Evolutionary conservation across 345 rosid genomes (phyloP), one percentile per base, ranked within the genome.

Genomic region (Eucalyptus globulus): DNA sequence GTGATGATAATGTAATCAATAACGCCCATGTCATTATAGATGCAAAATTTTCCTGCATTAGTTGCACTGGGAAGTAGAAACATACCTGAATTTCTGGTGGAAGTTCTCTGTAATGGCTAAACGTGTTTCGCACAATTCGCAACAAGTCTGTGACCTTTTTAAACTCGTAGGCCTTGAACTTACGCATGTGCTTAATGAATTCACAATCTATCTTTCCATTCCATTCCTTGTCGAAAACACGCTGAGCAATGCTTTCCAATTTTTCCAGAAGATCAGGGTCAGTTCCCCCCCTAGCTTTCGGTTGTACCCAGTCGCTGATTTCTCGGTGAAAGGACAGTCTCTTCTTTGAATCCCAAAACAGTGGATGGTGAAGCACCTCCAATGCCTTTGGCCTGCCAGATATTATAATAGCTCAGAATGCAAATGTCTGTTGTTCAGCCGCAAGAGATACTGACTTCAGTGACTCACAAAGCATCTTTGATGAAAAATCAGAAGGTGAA

Each of bases 51-150:
- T 76, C 47, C 83, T 76, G 47, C 83, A 76, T 40, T 21, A 40
- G 83, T 76, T 37, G 83, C 45, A 40, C 83, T 40, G 45, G 47
- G 15, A 76, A 76, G 83, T 76, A 76, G 83, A 76, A 21, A 21
- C 83, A 76, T 21, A 76, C 99, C 99, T 97, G 96, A 80, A 98
- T 94, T 88, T 94, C 95, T 89, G 89, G 89, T 60, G 99, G 97
- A 90, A 98, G 97, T 91, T 98, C 99, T 89, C 98, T 90, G 90
- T 95, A 95, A 90, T 98, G 99, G 92, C 95, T 96, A 89, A 95
- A 90, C 89, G 96, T 97, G 94, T 98, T 98, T 80, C 98, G 92
- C 88, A 97, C 94, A 85, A 97, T 95, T 83, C 99, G 93, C 93
- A 98, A 89, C 90, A 97, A 91, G 90, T 98, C 99, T 34, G 96